A percentile compares a stretch with the other conserved stretches of the same genome.
phyloP scores from a whole-genome alignment of 306 rosid species.

The Sicyos edulis region DNA sequence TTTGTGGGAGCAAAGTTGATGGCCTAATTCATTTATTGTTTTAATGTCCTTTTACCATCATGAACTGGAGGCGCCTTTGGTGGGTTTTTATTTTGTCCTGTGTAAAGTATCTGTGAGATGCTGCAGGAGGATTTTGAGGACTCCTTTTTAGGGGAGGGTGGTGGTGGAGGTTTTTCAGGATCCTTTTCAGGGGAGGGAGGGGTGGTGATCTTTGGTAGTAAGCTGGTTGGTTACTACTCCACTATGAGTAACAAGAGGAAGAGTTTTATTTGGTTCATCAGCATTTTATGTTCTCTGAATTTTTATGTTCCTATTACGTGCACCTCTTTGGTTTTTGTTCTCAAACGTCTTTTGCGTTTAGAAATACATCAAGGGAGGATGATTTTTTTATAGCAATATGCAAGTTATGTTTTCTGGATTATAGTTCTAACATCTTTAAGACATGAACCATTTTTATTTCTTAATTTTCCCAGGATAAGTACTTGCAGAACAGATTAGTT shows the following conservation, averaged over 20 bases:
- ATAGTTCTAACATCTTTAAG: no score
- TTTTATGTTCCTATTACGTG: background rate
- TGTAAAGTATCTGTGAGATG: background rate
- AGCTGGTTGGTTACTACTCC: background rate
- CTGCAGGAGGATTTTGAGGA: background rate
- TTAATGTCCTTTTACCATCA: background rate
- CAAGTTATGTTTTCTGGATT: no score
- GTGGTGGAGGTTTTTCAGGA: background rate
- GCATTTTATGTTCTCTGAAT: background rate
- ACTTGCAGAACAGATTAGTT: background rate
- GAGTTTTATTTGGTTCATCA: no score
- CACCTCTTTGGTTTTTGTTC: background rate
- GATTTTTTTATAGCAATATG: background rate
- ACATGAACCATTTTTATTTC: no score
- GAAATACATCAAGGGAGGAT: background rate
- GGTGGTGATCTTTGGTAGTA: background rate
- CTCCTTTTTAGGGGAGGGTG: background rate
- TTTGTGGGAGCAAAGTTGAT: background rate
- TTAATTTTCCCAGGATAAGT: background rate
- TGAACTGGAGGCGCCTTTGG: background rate
- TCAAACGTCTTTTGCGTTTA: slow-evolving; percentile 3
- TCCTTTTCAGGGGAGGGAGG: background rate
- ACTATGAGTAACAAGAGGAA: no score
- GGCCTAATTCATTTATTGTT: background rate
- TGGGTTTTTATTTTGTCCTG: background rate